Conservation (phyloP, 1,284 basidiomycete genomes). For the Cryptococcus amylolentus region DNA sequence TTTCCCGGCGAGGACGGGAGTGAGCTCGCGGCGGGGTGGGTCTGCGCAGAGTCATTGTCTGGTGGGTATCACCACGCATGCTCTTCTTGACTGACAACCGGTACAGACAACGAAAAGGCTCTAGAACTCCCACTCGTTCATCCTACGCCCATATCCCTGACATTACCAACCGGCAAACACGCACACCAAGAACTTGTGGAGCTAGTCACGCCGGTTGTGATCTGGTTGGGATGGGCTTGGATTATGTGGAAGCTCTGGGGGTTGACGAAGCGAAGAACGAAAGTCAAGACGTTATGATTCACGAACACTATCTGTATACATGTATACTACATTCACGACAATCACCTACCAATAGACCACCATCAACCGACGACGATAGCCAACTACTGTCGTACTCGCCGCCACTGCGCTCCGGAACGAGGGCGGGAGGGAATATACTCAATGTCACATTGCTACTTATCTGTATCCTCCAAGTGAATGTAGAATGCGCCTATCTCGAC, state of each 20-base stretch:
- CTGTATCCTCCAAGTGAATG: too few species aligned
- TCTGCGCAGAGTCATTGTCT: constrained; percentile 4
- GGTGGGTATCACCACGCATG: neutral
- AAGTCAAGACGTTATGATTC: neutral
- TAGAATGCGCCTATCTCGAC: too few species aligned
- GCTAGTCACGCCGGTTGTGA: constrained; percentile 19
- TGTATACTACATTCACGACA: neutral
- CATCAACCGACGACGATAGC: neutral
- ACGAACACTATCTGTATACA: too few species aligned
- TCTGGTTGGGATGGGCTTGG: constrained; percentile 32
- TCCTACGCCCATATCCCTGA: constrained; percentile 9
- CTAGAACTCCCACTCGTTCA: neutral
- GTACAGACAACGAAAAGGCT: too few species aligned
- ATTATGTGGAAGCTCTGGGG: constrained; percentile 25
- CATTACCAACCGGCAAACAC: constrained; percentile 24
- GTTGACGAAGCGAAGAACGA: neutral
- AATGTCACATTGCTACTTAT: too few species aligned
- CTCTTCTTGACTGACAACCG: neutral
- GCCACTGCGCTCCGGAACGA: too few species aligned
- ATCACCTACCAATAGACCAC: neutral
- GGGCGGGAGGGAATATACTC: too few species aligned
- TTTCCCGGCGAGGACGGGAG: constrained; percentile 8
- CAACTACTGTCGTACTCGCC: too few species aligned
- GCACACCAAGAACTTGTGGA: constrained; percentile 25
- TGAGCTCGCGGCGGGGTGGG: constrained; percentile 15